These are phyloP conservation scores for Psilocybe tampanensis DNA, from an alignment of 768 basidiomycete genomes.

Conservation along the genomic window DNA sequence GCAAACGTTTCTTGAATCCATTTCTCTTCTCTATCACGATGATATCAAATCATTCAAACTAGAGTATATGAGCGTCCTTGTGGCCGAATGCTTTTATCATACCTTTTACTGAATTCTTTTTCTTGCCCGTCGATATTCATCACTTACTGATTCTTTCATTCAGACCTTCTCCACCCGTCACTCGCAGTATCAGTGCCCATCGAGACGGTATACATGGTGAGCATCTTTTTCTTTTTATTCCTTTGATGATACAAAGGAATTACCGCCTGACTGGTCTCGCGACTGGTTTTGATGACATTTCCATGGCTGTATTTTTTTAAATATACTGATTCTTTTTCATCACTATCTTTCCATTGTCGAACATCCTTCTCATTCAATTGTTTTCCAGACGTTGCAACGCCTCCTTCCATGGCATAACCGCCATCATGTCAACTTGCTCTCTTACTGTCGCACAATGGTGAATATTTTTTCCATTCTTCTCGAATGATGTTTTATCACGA, in stretches of 20 bases:
- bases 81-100: conserved; percentile 70
- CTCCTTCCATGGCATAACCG: too few relatives aligned
- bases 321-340: conserved; percentile 49
- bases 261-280: conserved; percentile 75
- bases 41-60: conserved; percentile 78
- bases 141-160: conserved; percentile 10
- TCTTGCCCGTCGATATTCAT: neutral
- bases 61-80: conserved; percentile 84
- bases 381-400: neutral
- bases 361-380: neutral
- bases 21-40: conserved; percentile 36
- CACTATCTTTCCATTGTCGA: neutral
- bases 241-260: conserved; percentile 75
- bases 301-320: conserved; percentile 77
- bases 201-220: conserved; percentile 30
- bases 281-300: conserved; percentile 67
- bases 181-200: conserved; percentile 1
- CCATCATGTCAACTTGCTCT: neutral
- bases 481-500: conserved; percentile 83
- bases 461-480: conserved; percentile 25
- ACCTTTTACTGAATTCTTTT: conserved; percentile 57
- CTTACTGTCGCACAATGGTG: conserved; percentile 25
- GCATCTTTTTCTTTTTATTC: conserved; percentile 25
- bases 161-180: neutral
- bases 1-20: conserved; percentile 5